A percentile compares a stretch with the other conserved stretches of the same genome.
Evolutionary conservation across 768 basidiomycete species (phyloP).

Genomic region (Polyporus arcularius): DNA sequence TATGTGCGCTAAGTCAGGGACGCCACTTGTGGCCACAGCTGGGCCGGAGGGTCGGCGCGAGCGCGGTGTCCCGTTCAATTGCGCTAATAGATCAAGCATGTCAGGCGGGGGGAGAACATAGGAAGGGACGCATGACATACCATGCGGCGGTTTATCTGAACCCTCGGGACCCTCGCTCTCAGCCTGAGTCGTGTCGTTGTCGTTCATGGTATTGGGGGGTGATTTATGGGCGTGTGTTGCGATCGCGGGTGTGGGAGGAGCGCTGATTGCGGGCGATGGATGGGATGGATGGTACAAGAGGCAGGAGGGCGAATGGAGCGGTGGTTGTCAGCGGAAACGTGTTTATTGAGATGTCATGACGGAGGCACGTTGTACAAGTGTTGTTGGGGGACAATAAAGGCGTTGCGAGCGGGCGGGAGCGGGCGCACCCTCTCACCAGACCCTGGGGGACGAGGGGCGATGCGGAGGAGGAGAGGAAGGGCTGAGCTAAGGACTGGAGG

Average conservation of each 20-base stretch:
- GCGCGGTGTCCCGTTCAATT: constrained; percentile 23
- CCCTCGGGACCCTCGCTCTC: constrained; percentile 60
- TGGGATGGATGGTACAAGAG: constrained; percentile 9
- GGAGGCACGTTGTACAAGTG: constrained; percentile 30
- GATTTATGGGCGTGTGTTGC: constrained; percentile 18
- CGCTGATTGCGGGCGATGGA: constrained; percentile 22
- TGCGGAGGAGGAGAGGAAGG: constrained; percentile 8
- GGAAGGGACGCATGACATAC: constrained; percentile 11
- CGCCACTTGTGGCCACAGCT: constrained; percentile 14
- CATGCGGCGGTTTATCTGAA: constrained; percentile 59
- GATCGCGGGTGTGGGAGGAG: constrained; percentile 7
- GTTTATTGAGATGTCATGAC: constrained; percentile 42
- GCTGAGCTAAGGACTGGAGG: constrained; percentile 15
- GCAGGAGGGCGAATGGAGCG: constrained; percentile 13
- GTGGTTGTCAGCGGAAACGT: constrained; percentile 22
- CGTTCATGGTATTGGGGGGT: constrained; percentile 34
- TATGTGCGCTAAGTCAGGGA: constrained; percentile 31
- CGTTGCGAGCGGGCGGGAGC: constrained; percentile 26
- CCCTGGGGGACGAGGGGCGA: constrained; percentile 20
- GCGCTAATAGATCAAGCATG: constrained; percentile 9
- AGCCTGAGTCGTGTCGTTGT: constrained; percentile 51
- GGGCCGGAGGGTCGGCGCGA: constrained; percentile 19
- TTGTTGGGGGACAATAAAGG: constrained; percentile 13
- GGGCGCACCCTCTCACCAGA: constrained; percentile 31
- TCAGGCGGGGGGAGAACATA: constrained; percentile 1